Conservation (phyloP, 2,329 filamentous ascomycete genomes). For the Rhynchosporium agropyri region DNA sequence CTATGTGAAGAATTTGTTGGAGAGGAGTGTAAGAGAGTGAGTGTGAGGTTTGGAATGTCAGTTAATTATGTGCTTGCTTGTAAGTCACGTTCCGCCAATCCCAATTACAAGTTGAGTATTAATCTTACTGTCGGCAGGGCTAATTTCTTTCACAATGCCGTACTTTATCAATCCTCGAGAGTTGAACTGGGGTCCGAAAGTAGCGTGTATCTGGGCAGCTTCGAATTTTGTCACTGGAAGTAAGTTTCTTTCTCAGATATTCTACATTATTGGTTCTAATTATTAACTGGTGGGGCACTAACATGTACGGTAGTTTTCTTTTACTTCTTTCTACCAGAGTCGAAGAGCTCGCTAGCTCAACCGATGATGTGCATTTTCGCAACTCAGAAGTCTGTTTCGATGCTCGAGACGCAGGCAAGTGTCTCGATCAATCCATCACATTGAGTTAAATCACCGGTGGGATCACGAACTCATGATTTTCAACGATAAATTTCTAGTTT, state of each 20-base stretch:
- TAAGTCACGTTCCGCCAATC: neutral
- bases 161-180: constrained; percentile 51
- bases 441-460: neutral
- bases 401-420: neutral
- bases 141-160: constrained; percentile 43
- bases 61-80: constrained; percentile 4
- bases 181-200: constrained; percentile 50
- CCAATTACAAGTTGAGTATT: neutral
- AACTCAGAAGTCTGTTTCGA: neutral
- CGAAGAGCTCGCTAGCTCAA: neutral
- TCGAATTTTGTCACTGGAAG: constrained; percentile 23
- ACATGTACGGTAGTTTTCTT: neutral
- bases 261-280: too few relatives aligned
- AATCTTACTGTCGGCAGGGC: neutral
- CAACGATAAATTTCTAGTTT: too few relatives aligned
- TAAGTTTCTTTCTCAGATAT: neutral
- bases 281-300: too few relatives aligned
- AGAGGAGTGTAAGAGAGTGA: neutral
- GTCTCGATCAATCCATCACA: neutral
- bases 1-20: neutral
- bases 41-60: neutral
- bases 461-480: too few relatives aligned
- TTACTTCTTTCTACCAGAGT: neutral
- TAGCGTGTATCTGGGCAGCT: constrained; percentile 49
- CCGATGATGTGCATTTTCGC: neutral